Evolutionary conservation across 2,329 filamentous ascomycete genomes (phyloP), one percentile per base, ranked within the genome.

Genomic region (Colletotrichum melonis): DNA sequence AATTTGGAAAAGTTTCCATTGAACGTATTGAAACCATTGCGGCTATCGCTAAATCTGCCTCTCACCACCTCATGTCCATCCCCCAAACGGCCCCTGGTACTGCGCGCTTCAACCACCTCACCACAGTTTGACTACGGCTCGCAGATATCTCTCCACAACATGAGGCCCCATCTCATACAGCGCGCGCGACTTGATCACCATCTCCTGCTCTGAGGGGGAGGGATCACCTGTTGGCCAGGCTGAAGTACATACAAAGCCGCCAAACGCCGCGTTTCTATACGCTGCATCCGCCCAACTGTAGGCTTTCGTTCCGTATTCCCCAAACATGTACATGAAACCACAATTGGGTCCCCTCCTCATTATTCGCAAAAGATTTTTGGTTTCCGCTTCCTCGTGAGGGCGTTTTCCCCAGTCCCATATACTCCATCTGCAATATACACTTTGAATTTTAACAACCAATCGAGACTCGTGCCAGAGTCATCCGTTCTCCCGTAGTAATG

Each of bases 11-110:
- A 2, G 42, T n/a, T 46, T 46, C 9, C 49, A 49, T 55, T 73
- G 70, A 49, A 73, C 71, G 35, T 60, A 49, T 73, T 70, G 49
- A 35, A 58, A 65, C 70, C 60, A 63, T 42, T 62, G 71, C 67
- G 62, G 59, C 71, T 57, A 49, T 70, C 56, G 67, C 71, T 66
- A 12, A 5, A 28, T 73, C 71, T 49, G 65, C 71, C 71, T 71
- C 71, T 73, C 71, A 70, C 71, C 71, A 66, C 71, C 71, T 73
- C 71, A 66, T 70, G 71, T 59, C 24, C 32, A 46, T 54, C 32
- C 7, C 35, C 28, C 8, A 49, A 14, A 38, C 32, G 60, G 28
- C 46, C 14, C n/a, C 64, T 70, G 70, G 65, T 59, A 63, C 63
- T 52, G 46, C 24, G 11, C 24, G 9, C 59, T n/a, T 4, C 11